Evolutionary conservation across 495 filamentous ascomycete species (phyloP), one percentile per base, ranked within the genome.

Genomic region (Usnea hakonensis): DNA sequence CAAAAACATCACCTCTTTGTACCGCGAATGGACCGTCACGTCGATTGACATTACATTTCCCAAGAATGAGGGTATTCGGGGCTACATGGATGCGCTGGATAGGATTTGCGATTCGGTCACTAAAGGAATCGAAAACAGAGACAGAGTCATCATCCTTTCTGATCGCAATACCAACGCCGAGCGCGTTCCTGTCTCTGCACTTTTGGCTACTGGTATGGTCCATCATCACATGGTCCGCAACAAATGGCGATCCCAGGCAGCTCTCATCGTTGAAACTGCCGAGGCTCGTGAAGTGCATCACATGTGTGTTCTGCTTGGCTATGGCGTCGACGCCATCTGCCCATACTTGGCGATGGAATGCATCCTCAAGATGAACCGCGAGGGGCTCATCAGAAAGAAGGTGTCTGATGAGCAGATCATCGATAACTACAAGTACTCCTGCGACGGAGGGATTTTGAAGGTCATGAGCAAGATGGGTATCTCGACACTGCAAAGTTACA

Each of bases 381-480:
- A 99, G 76, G 90, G 87, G 33, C 77, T 97, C 61, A 95, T 99
- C 73, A 87, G 91, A 69, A 95, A 95, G 80, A 86, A 92, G 69
- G 78, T 97, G 26, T 79, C 83, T 28, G 86, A 95, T 63, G 90
- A 95, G 53, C 81, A 85, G 64, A 85, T 97, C 57, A 90, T 99
- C 64, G 85, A 88, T 63, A 99, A 99, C 77, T 99, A 97, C 81
- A 95, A 95, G 79, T 89, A 94, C 69, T 99, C 94, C 53, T 95
- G 90, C 69, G 95, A 97, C 69, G 94, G 94, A 68, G 94, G 94
- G 75, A 96, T 99, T 64, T 81, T 99, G 61, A 99, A 99, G 79
- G 94, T 99, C 71, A 99, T 99, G 94, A 96, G 90, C 77, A 99
- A 99, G 81, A 99, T 99, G 94, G 94, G 94, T 76, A 99, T 99